A percentile compares a stretch with the other conserved stretches of the same genome.
Conservation (phyloP, 345 rosid species). For the Linum trigynum region DNA sequence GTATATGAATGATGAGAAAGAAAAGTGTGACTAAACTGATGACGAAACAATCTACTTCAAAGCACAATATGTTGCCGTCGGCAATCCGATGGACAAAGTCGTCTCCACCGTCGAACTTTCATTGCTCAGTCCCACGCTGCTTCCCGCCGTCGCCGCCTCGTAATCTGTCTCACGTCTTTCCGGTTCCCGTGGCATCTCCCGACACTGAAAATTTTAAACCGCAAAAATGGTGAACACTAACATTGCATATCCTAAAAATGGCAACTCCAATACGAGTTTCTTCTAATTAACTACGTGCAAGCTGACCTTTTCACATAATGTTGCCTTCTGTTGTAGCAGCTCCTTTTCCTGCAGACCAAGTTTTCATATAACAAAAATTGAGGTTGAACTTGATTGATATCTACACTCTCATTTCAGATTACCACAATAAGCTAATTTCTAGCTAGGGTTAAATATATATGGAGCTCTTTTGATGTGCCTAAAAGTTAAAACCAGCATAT, state of each 20-base stretch:
- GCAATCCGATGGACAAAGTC: constrained; percentile 39
- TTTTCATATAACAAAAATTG: background rate
- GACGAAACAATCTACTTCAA: no score
- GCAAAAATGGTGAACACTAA: background rate
- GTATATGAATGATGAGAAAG: no score
- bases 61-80: constrained; percentile 4
- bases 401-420: no score
- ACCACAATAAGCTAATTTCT: background rate
- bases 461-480: no score
- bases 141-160: constrained; percentile 9
- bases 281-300: background rate
- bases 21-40: no score
- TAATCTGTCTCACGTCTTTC: background rate
- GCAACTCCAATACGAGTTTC: background rate
- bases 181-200: constrained; percentile 11
- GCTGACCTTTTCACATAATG: constrained; percentile 30
- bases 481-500: no score
- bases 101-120: constrained; percentile 41
- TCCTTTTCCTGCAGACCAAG: constrained; percentile 32
- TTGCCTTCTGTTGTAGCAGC: constrained; percentile 39
- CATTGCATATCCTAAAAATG: background rate
- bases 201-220: constrained; percentile 6
- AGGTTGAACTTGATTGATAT: no score
- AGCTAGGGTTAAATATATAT: no score
- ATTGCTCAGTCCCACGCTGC: constrained; percentile 6